Percentiles rank a stretch among this genome's conserved stretches.
phyloP scores from a whole-genome alignment of 2,329 filamentous ascomycete species.

The Claviceps africana region DNA sequence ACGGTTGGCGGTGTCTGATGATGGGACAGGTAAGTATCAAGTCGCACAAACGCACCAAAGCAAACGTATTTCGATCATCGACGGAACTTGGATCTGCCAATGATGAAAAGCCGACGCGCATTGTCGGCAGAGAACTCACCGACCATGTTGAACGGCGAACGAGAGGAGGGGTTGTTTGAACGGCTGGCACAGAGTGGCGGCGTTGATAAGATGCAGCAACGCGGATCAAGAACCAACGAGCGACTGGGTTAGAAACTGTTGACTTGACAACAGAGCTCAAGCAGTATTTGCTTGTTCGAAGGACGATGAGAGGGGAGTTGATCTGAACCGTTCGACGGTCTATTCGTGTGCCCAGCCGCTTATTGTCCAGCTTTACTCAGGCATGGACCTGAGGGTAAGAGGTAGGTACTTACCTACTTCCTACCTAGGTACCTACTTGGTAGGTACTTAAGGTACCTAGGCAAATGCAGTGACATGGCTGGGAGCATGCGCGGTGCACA shows the following conservation, averaged over 20 bases:
- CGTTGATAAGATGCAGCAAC: background rate
- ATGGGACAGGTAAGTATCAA: background rate
- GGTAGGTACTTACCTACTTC: background rate
- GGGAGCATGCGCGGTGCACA: too few species aligned
- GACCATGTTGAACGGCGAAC: background rate
- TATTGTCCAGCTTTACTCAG: too few species aligned
- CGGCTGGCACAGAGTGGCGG: background rate
- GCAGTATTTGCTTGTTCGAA: background rate
- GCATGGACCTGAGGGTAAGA: background rate
- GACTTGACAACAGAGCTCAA: background rate
- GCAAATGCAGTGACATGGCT: too few species aligned
- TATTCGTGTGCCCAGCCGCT: background rate
- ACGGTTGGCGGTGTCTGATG: background rate
- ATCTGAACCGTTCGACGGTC: background rate
- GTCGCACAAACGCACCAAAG: background rate
- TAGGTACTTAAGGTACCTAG: too few species aligned
- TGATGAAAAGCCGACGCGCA: background rate
- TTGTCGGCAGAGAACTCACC: constrained; percentile 2
- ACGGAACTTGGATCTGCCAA: background rate
- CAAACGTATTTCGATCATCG: too few species aligned
- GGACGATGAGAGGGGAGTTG: background rate
- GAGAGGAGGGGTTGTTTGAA: background rate
- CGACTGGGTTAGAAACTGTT: background rate
- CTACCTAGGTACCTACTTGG: too few species aligned
- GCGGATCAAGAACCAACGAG: background rate